These are phyloP conservation scores for Strigomonas galati DNA, from an alignment of 208 protist species.

Conservation along the genomic window DNA sequence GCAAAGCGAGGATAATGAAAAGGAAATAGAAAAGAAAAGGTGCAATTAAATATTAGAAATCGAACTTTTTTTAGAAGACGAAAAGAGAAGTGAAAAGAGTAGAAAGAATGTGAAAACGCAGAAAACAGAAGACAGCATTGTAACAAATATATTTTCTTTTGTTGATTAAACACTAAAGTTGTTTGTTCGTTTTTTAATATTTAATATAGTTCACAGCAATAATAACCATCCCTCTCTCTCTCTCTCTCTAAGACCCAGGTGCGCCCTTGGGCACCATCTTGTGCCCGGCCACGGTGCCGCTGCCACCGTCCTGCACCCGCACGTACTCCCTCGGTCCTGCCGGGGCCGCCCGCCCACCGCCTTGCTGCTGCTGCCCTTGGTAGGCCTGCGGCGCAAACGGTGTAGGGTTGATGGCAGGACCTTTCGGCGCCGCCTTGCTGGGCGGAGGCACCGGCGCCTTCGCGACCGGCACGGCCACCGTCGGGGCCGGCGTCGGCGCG, in stretches of 20 bases:
- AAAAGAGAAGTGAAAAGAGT: neutral
- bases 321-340: slow-evolving; percentile 70
- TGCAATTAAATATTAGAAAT: neutral
- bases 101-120: neutral
- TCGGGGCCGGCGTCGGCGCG: slow-evolving; percentile 4
- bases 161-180: no score
- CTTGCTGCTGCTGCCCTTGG: slow-evolving; percentile 37
- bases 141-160: no score
- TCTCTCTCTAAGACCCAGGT: slow-evolving; percentile 8
- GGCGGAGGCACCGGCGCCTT: slow-evolving; percentile 2
- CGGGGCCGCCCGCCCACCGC: slow-evolving; percentile 17
- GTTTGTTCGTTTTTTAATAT: neutral
- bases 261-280: slow-evolving; percentile 55
- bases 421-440: slow-evolving; percentile 1
- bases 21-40: neutral
- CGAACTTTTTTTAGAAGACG: neutral
- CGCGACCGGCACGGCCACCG: neutral
- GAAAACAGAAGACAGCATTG: no score
- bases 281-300: slow-evolving; percentile 18
- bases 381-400: slow-evolving; percentile 74
- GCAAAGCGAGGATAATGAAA: neutral
- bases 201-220: neutral
- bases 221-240: slow-evolving; percentile 8
- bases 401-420: slow-evolving; percentile 45
- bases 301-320: slow-evolving; percentile 67